Conservation (phyloP, 257 asterid species). For the Gentiana macrophylla region DNA sequence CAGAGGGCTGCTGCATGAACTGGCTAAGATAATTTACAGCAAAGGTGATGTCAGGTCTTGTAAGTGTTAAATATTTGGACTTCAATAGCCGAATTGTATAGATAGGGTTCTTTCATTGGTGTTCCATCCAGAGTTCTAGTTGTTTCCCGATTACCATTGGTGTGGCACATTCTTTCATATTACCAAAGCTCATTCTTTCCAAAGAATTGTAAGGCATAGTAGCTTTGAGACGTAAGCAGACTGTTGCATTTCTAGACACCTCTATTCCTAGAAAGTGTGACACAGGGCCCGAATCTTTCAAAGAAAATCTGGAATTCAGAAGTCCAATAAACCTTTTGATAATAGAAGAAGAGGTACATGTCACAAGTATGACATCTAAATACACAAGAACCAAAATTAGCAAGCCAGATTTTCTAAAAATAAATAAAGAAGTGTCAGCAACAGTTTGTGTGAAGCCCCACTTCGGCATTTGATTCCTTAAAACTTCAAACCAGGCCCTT, state of each 20-base stretch:
- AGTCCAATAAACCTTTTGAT: too few relatives aligned
- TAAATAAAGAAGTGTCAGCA: neutral
- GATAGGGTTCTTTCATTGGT: neutral
- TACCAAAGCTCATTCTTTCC: neutral
- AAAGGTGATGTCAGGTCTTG: neutral
- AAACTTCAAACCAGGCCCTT: neutral
- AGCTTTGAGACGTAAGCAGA: neutral
- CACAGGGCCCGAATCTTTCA: too few relatives aligned
- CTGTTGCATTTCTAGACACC: too few relatives aligned
- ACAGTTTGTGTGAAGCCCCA: neutral
- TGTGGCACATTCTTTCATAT: neutral
- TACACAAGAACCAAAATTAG: neutral
- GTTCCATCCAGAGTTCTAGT: accelerated
- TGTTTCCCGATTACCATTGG: neutral
- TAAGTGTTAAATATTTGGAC: too few relatives aligned
- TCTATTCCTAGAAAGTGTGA: too few relatives aligned
- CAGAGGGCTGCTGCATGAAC: neutral
- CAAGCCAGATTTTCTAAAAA: neutral
- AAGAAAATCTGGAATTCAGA: too few relatives aligned
- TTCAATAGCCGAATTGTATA: neutral
- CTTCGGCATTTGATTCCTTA: neutral
- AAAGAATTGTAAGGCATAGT: neutral
- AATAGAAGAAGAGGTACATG: neutral
- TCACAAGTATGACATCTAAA: neutral
- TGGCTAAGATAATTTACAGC: neutral